phyloP scores from a whole-genome alignment of 164 flowering plant genomes.

The grape (Vitis vinifera) region ASM3070453v1 NC_081805.1:8517501-8518000 shows the following conservation, averaged over 20 bases:
- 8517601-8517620: constrained; percentile 62
- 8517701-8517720: constrained; percentile 23
- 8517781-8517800: too few relatives aligned
- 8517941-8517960: constrained; percentile 13
- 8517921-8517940: constrained; percentile 3
- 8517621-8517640: constrained; percentile 92
- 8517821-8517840: too few relatives aligned
- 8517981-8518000: constrained; percentile 24
- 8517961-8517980: constrained; percentile 30
- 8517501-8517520: constrained; percentile 63
- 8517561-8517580: constrained; percentile 83
- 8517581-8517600: constrained; percentile 85
- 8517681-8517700: constrained; percentile 83
- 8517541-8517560: constrained; percentile 69
- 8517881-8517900: constrained; percentile 5
- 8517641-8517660: constrained; percentile 97
- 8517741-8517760: constrained; percentile 30
- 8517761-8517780: not conserved
- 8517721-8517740: constrained; percentile 15
- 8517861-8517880: constrained; percentile 2
- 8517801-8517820: too few relatives aligned
- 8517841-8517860: constrained; percentile 23
- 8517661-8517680: constrained; percentile 70
- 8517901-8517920: not conserved
- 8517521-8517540: constrained; percentile 77